Evolutionary conservation across 805 yeast species (phyloP).

Genomic region (Teunomyces barrocoloradensis): DNA sequence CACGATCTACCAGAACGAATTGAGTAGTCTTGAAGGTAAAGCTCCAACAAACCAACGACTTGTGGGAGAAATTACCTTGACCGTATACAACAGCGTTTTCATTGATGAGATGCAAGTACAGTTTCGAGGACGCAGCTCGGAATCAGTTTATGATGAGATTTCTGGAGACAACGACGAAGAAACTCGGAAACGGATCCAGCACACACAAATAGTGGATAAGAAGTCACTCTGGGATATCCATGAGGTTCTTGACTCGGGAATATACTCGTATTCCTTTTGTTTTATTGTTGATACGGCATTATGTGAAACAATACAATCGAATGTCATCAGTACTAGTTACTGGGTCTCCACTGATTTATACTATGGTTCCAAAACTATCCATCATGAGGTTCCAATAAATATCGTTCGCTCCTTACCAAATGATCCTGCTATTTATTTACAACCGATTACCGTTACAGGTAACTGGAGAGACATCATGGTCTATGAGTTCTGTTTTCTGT

Average conservation of each 20-base stretch:
- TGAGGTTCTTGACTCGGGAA: slow-evolving; percentile 6
- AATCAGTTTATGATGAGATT: neutral
- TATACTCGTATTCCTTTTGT: slow-evolving; percentile 13
- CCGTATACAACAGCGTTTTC: neutral
- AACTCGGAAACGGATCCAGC: neutral
- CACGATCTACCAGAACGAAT: slow-evolving; percentile 10
- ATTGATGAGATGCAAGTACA: slow-evolving; percentile 1
- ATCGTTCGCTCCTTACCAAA: slow-evolving; percentile 1
- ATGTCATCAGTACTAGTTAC: neutral
- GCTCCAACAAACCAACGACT: neutral
- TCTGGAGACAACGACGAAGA: no score
- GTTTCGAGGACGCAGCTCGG: slow-evolving; percentile 1
- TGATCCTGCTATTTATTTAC: neutral
- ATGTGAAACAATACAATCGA: slow-evolving; percentile 11
- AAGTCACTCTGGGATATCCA: slow-evolving; percentile 1
- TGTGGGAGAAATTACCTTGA: neutral
- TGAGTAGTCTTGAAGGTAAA: neutral
- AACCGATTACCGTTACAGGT: slow-evolving; percentile 14
- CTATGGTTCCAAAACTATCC: neutral
- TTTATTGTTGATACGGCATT: slow-evolving; percentile 11
- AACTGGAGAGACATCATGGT: slow-evolving; percentile 17
- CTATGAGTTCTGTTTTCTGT: slow-evolving; percentile 15
- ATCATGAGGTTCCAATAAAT: neutral
- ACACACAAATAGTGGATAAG: neutral
- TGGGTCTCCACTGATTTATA: neutral